Evolutionary conservation across 75 land plant genomes (phyloP).

Genomic region (Pseudotsuga menziesii): DNA sequence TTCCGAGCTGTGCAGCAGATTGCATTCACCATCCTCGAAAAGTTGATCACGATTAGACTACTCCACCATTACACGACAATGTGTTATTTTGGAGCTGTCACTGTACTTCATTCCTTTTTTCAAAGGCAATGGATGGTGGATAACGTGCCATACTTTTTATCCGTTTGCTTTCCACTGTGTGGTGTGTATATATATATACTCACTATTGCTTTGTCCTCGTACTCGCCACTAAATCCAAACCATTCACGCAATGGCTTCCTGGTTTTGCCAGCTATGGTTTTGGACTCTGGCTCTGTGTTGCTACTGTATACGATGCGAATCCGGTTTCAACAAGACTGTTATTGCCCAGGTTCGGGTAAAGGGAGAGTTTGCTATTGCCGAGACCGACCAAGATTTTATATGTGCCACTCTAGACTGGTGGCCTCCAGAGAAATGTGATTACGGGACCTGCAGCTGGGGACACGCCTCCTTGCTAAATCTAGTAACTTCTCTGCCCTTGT

Average conservation of each 20-base stretch:
- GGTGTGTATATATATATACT: no score
- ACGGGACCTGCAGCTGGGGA: constrained; percentile 39
- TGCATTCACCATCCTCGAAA: no score
- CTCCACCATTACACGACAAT: no score
- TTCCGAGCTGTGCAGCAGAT: no score
- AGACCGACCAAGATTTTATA: constrained; percentile 41
- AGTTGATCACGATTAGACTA: no score
- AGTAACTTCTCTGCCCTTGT: constrained; percentile 20
- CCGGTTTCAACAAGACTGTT: background rate
- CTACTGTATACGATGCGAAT: no score
- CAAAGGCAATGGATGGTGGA: background rate
- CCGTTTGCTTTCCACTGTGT: no score
- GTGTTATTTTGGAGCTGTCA: no score
- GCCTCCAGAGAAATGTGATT: constrained; percentile 57
- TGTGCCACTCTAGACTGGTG: constrained; percentile 73
- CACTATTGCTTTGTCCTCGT: no score
- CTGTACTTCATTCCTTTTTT: no score
- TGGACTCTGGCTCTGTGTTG: background rate
- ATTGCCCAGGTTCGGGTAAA: constrained; percentile 15
- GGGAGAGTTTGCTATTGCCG: constrained; percentile 24
- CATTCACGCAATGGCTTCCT: background rate
- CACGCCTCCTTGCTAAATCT: constrained; percentile 44
- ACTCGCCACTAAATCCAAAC: no score
- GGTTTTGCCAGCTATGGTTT: background rate
- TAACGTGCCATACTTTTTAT: background rate